Conservation (phyloP, 495 filamentous ascomycete genomes). For the Xylaria grammica region DNA sequence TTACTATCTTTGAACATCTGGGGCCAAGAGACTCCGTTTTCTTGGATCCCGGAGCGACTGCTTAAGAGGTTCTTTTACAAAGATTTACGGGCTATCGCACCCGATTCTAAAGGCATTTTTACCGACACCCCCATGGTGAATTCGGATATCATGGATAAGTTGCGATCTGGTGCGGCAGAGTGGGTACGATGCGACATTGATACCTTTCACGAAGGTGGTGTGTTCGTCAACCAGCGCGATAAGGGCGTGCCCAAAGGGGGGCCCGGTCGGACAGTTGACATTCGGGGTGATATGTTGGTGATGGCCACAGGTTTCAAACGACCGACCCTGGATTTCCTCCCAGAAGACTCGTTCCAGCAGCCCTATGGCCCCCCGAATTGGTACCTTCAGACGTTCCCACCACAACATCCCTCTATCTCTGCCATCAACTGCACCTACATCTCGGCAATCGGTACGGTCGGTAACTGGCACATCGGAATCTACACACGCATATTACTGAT, state of each 20-base stretch:
- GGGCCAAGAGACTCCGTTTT: conserved; percentile 73
- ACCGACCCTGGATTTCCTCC: conserved; percentile 74
- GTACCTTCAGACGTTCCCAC: conserved; percentile 86
- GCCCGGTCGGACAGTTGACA: conserved; percentile 64
- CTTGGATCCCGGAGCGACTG: conserved; percentile 77
- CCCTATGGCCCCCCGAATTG: conserved; percentile 81
- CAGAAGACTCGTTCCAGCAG: conserved; percentile 69
- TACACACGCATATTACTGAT: conserved; percentile 85
- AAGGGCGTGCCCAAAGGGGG: conserved; percentile 76
- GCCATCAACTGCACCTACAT: conserved; percentile 86
- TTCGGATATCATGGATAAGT: conserved; percentile 75
- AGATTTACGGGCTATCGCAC: conserved; percentile 78
- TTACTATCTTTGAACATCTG: conserved; percentile 79
- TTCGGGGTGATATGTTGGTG: conserved; percentile 77
- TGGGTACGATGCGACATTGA: conserved; percentile 84
- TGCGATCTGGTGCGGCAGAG: conserved; percentile 73
- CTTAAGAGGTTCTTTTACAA: conserved; percentile 84
- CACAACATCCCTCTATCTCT: conserved; percentile 66
- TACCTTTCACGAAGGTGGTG: conserved; percentile 64
- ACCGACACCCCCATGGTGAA: conserved; percentile 89
- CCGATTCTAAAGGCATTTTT: conserved; percentile 71
- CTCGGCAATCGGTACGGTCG: conserved; percentile 79
- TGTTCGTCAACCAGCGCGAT: conserved; percentile 70
- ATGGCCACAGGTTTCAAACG: conserved; percentile 84
- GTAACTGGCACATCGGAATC: conserved; percentile 88